Percentiles rank a stretch among this genome's conserved stretches.
Conservation (phyloP, 805 yeast genomes). For the Maudiozyma bulderi region DNA sequence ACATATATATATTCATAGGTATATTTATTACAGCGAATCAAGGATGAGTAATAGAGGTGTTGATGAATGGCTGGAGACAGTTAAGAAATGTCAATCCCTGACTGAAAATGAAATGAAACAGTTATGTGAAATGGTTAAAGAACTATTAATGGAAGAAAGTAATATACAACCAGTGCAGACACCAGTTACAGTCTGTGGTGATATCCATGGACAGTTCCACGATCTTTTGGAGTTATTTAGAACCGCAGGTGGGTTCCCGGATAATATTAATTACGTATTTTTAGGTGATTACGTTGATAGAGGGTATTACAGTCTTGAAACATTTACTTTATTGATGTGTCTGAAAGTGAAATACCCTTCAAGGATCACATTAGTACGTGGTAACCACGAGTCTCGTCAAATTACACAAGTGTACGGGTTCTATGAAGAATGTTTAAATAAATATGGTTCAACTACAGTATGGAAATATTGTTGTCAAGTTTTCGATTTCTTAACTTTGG, state of each 20-base stretch:
- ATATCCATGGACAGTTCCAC: constrained; percentile 96
- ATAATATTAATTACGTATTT: constrained; percentile 71
- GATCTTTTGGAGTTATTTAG: constrained; percentile 84
- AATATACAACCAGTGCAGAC: constrained; percentile 89
- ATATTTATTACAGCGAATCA: no score
- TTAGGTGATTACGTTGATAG: constrained; percentile 96
- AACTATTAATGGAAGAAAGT: constrained; percentile 88
- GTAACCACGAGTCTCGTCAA: constrained; percentile 96
- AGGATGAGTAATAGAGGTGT: constrained; percentile 51
- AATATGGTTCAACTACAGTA: constrained; percentile 88
- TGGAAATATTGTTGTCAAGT: constrained; percentile 97
- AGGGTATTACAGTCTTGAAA: constrained; percentile 92
- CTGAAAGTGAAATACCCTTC: constrained; percentile 81
- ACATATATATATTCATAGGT: no score
- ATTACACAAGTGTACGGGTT: constrained; percentile 98
- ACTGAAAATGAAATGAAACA: constrained; percentile 94
- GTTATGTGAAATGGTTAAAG: constrained; percentile 90
- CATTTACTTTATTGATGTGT: constrained; percentile 89
- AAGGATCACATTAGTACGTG: constrained; percentile 82
- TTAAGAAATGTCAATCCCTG: constrained; percentile 78
- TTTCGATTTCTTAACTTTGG: constrained; percentile 84
- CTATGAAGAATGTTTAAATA: constrained; percentile 88
- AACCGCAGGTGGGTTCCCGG: constrained; percentile 88
- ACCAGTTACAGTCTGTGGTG: constrained; percentile 95
- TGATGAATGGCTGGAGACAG: constrained; percentile 91